phyloP scores from a whole-genome alignment of 768 basidiomycete species.

The Russula virescens region DNA sequence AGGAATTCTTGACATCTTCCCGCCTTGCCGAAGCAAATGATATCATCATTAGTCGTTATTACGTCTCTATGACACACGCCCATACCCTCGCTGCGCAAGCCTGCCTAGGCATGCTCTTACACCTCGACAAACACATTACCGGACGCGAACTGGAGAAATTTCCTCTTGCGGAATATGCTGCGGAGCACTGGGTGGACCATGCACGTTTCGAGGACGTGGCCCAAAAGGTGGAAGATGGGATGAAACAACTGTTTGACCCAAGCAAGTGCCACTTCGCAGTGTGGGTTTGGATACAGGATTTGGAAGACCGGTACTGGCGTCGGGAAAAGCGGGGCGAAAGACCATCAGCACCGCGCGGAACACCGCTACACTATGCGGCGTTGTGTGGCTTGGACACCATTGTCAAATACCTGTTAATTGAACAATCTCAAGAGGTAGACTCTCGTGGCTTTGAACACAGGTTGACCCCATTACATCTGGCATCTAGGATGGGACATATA shows the following conservation, averaged over 20 bases:
- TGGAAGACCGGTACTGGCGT: not conserved
- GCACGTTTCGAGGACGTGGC: not conserved
- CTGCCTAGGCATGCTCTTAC: not conserved
- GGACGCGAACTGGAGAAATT: not conserved
- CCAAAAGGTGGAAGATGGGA: not conserved
- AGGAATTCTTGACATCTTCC: constrained; percentile 1
- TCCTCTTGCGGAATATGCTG: not conserved
- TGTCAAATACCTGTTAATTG: not conserved
- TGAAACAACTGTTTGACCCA: not conserved
- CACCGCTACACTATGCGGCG: not conserved
- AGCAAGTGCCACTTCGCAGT: not conserved
- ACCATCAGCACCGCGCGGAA: not conserved
- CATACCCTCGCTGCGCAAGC: not conserved
- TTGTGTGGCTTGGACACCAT: not conserved
- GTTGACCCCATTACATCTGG: not conserved
- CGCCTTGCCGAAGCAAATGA: not conserved
- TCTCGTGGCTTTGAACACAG: too few relatives aligned
- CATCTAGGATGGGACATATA: not conserved
- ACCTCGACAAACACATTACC: not conserved
- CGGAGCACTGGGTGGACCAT: not conserved
- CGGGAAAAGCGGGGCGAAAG: too few relatives aligned
- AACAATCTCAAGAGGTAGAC: not conserved
- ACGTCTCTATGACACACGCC: not conserved
- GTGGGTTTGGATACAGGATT: not conserved
- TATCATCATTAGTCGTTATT: not conserved